These are phyloP conservation scores for Diaporthe ilicicola DNA, from an alignment of 2,329 filamentous ascomycete species.

Conservation along the genomic window DNA sequence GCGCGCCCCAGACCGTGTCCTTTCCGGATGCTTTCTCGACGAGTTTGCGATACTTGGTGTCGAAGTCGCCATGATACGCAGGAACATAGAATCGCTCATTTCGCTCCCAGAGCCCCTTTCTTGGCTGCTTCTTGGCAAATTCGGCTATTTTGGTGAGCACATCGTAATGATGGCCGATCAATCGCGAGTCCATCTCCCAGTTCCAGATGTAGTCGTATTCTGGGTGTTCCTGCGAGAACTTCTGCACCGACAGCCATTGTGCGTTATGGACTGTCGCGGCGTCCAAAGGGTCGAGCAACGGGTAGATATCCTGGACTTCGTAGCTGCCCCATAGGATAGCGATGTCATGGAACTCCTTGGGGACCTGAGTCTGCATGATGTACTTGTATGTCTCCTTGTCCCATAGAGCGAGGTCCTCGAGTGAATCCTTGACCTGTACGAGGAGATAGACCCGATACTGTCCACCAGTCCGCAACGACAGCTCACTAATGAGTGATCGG, in stretches of 20 bases:
- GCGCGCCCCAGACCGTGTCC: slow-evolving; percentile 72
- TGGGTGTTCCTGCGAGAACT: slow-evolving; percentile 78
- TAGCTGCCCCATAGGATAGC: slow-evolving; percentile 78
- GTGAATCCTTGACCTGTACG: slow-evolving; percentile 75
- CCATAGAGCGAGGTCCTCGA: slow-evolving; percentile 62
- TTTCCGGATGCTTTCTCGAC: slow-evolving; percentile 64
- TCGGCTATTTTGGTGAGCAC: slow-evolving; percentile 71
- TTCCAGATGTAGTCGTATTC: slow-evolving; percentile 88
- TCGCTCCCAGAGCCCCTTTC: slow-evolving; percentile 78
- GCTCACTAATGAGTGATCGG: slow-evolving; percentile 80
- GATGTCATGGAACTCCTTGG: slow-evolving; percentile 66
- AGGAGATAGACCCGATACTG: slow-evolving; percentile 84
- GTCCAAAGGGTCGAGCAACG: slow-evolving; percentile 67
- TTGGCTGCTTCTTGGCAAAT: slow-evolving; percentile 73
- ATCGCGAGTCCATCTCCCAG: slow-evolving; percentile 85
- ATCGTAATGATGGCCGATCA: slow-evolving; percentile 84
- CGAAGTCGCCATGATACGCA: slow-evolving; percentile 71
- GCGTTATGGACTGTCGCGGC: slow-evolving; percentile 64
- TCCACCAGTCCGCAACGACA: slow-evolving; percentile 78
- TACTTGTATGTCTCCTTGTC: slow-evolving; percentile 65
- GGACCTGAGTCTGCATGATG: slow-evolving; percentile 57
- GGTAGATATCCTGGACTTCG: slow-evolving; percentile 81
- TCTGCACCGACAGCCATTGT: slow-evolving; percentile 78
- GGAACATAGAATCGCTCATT: slow-evolving; percentile 79
- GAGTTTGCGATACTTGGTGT: slow-evolving; percentile 70